These are phyloP conservation scores for Spencermartinsiella ligniputridi DNA, from an alignment of 1,139 yeast species.

Conservation along the genomic window DNA sequence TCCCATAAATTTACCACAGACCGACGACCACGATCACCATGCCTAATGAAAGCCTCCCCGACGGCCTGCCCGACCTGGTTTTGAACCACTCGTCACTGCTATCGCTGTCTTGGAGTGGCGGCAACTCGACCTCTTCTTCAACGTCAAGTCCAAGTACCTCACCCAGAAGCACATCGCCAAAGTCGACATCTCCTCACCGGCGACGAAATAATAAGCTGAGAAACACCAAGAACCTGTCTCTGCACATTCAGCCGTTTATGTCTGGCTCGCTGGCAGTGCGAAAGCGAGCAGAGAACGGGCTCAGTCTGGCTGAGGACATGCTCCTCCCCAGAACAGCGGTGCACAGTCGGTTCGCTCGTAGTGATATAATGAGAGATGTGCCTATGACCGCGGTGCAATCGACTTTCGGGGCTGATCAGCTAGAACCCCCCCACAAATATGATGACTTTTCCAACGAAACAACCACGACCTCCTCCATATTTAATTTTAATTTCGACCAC, in stretches of 20 bases:
- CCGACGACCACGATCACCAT: too few relatives aligned
- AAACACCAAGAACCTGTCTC: conserved; percentile 14
- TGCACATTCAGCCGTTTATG: conserved; percentile 6
- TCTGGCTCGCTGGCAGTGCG: neutral
- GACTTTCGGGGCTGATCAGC: neutral
- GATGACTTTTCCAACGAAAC: neutral
- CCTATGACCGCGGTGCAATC: too few relatives aligned
- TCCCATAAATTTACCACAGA: too few relatives aligned
- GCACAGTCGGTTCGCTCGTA: neutral
- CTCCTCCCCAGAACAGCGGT: neutral
- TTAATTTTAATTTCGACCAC: neutral
- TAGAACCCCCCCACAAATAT: neutral
- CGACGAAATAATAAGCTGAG: conserved; percentile 3
- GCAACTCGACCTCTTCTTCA: neutral
- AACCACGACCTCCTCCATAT: neutral
- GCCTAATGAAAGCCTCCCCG: too few relatives aligned
- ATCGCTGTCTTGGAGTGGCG: too few relatives aligned
- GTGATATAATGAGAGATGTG: too few relatives aligned
- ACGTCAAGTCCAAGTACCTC: conserved; percentile 1
- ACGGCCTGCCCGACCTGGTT: neutral
- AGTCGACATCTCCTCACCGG: neutral
- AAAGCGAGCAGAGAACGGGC: neutral
- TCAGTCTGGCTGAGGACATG: neutral
- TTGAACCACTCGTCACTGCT: neutral
- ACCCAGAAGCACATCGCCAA: neutral